Percentiles rank a stretch among this genome's conserved stretches.
Evolutionary conservation across 192 early-diverging fungal species (phyloP).

Genomic region (Coemansia sp.): DNA sequence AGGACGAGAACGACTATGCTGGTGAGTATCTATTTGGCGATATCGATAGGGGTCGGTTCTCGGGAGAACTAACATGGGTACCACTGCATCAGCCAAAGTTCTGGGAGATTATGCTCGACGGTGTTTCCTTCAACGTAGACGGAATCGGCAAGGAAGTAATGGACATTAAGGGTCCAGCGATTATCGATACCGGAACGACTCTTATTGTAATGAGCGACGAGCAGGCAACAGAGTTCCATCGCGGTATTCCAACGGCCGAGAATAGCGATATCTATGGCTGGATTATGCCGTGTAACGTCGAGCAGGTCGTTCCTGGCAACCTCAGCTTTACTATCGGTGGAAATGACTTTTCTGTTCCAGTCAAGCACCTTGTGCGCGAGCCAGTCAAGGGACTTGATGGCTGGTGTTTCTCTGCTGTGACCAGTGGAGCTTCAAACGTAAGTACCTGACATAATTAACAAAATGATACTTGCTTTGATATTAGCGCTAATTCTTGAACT

Average conservation of each 20-base stretch:
- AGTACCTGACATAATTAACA: conserved; percentile 18
- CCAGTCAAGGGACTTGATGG: conserved; percentile 56
- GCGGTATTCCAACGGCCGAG: conserved; percentile 50
- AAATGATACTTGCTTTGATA: background rate
- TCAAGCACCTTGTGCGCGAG: conserved; percentile 54
- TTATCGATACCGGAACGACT: conserved; percentile 71
- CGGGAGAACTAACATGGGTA: conserved; percentile 61
- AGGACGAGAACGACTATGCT: conserved; percentile 55
- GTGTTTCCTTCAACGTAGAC: conserved; percentile 37
- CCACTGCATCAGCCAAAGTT: conserved; percentile 59
- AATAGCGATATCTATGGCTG: conserved; percentile 58
- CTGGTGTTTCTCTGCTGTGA: conserved; percentile 59
- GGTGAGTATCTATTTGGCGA: conserved; percentile 68
- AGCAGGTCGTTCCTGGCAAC: conserved; percentile 50
- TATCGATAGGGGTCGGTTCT: conserved; percentile 56
- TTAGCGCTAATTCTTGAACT: background rate
- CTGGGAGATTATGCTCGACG: conserved; percentile 63
- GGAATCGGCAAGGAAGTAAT: conserved; percentile 42
- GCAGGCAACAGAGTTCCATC: conserved; percentile 62
- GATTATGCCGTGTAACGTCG: conserved; percentile 58
- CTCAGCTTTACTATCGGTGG: conserved; percentile 52
- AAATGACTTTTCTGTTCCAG: conserved; percentile 45
- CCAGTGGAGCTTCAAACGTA: conserved; percentile 53
- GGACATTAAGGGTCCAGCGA: conserved; percentile 53
- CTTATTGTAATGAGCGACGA: conserved; percentile 63